phyloP scores from a whole-genome alignment of 2,329 filamentous ascomycete species.

The Fusarium sp. region DNA sequence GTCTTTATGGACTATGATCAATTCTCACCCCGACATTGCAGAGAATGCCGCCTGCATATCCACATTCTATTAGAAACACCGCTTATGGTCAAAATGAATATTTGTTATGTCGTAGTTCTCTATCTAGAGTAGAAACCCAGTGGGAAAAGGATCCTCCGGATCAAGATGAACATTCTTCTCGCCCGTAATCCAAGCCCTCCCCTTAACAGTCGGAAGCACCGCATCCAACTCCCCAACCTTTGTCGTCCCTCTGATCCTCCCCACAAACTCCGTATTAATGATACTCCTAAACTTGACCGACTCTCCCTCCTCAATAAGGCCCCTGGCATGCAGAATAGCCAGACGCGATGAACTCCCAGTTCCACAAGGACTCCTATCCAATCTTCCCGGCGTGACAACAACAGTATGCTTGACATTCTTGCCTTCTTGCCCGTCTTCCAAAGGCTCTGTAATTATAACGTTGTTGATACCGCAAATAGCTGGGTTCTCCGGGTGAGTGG shows the following conservation, averaged over 20 bases:
- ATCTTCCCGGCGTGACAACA: not conserved
- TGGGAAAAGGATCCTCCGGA: conserved; percentile 7
- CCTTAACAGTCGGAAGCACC: conserved; percentile 2
- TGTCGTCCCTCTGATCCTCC: not conserved
- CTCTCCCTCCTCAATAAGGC: not conserved
- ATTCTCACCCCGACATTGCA: too few species aligned
- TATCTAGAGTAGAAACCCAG: not conserved
- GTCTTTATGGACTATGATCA: too few species aligned
- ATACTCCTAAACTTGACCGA: conserved; percentile 10
- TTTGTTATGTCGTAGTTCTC: too few species aligned
- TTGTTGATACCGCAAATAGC: conserved; percentile 52
- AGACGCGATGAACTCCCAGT: conserved; percentile 8
- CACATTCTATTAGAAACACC: not conserved
- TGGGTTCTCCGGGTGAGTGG: conserved; percentile 52
- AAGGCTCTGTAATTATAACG: conserved; percentile 46
- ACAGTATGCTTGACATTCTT: conserved; percentile 8
- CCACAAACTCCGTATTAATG: conserved; percentile 13
- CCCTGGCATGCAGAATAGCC: conserved; percentile 1
- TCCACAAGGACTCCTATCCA: conserved; percentile 10
- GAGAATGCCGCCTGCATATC: rapidly evolving
- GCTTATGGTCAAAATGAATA: rapidly evolving
- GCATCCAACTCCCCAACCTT: conserved; percentile 12
- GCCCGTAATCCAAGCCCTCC: conserved; percentile 9
- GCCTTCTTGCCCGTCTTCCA: not conserved
- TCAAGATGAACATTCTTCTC: conserved; percentile 20